Evolutionary conservation across 768 basidiomycete species (phyloP), one percentile per base, ranked within the genome.

Genomic region (Serpula lacrymans): DNA sequence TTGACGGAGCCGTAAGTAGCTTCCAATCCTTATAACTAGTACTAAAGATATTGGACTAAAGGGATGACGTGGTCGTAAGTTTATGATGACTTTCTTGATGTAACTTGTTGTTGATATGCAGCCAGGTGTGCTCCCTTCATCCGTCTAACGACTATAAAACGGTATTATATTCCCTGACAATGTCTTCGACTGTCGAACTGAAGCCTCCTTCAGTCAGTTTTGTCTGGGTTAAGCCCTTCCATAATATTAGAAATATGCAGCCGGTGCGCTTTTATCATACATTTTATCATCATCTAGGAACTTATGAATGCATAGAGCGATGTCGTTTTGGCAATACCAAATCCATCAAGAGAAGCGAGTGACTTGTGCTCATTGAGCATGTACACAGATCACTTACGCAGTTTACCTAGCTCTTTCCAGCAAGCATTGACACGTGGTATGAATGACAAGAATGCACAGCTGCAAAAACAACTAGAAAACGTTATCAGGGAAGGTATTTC

Each of bases 61-160:
- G 77, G 12, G 77, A 83, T 58, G 80, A 83, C 46, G 77, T 82
- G 25, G 80, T 83, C 41, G 79, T 82, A 57, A 64, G 69, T 64
- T 14, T 23, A 12, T 10, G 25, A 21, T 26, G 20, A 16, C 24
- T 36, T 7, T 28, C 11, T 31, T 14, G 27, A 17, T 21, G 14
- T 37, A 14, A 27, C 27, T 16, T 23, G 6, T 43, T 16, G 22
- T 39, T 52, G 32, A 47, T 42, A 12, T 21, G 12, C 34, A 24
- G 7, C 13, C 48, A 89, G 85, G 80, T 89, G 20, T 88, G 82
- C 64, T 88, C 86, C 2, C 63, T 92, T 13, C 84, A 86, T 52
- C 89, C 89, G 0, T 82, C 88, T 4, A 92, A 92, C 55, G 89
- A 92, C 60, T 92, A 91, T 64, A 92, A 91, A 67, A 92, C 89